Base-by-base conservation (phyloP, 2,329 filamentous ascomycete genomes). In the Colletotrichum lentis region DNA sequence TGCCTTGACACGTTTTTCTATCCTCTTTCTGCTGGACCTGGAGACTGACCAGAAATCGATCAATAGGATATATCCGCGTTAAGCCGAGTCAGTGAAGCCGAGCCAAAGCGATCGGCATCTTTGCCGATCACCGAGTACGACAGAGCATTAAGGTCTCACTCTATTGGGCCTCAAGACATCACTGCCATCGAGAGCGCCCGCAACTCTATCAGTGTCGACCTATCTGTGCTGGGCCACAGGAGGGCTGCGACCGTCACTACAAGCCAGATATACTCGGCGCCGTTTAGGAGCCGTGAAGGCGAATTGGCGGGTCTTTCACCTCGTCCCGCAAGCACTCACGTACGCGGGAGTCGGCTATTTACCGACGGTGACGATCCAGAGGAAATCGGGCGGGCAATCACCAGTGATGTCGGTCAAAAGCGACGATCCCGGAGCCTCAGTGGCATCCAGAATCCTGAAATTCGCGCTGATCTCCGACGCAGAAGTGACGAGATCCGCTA, bases 401-500 rank as follows among this genome's bases (percentile, higher is more conserved):
- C 87, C 2, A 86, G 84, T 69, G 86, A 88, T 65, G 80, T 77
- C 27, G 80, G 78, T 4, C 74, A 81, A 35, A 83, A 85, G 53
- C 82, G 88, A 50, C 83, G 87, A 53, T 90, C 87, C 2, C 81
- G 87, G 56, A 90, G 87, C 70, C 75, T 90, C 12, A 87, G 86
- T 0, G 22, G 67, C 24, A 56, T 69, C 18, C 68, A 62, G 20
- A 67, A 62, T n/a, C 41, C 43, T 14, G 66, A 58, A 11, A 24
- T 37, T n/a, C 53, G 69, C 12, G 24, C 66, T 4, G 66, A 67
- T 44, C 46, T 67, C 4, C 82, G 87, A 50, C 83, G 86, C 43
- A 83, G 87, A 37, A 90, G 86, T 73, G 86, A 88, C 63, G 88
- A 90, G 74, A 88, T 90, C 46, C 84, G 86, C 14, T 88, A 87